Conservation (phyloP, 2,329 filamentous ascomycete genomes). For the Aspergillus pseudoviridinutans region DNA sequence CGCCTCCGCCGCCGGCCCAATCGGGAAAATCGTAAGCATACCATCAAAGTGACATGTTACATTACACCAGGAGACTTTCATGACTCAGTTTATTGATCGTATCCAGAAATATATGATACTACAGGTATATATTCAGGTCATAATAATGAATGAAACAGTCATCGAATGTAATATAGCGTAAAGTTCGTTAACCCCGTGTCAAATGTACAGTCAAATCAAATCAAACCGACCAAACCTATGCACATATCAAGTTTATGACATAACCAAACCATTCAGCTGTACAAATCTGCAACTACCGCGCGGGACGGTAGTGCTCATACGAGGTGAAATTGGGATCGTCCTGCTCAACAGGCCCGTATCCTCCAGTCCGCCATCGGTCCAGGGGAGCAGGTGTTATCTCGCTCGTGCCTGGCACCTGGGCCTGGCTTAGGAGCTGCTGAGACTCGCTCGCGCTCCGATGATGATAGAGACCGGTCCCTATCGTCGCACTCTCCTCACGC, state of each 20-base stretch:
- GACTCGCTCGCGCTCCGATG: conserved; percentile 39
- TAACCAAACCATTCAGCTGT: not conserved
- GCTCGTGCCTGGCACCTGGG: conserved; percentile 27
- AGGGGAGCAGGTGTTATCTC: conserved; percentile 18
- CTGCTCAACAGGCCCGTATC: conserved; percentile 37
- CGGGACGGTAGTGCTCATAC: conserved; percentile 32
- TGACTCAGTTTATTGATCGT: not conserved
- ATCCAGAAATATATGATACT: not conserved
- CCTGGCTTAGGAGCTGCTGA: conserved; percentile 32
- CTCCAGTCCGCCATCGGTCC: conserved; percentile 33
- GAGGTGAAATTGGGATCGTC: conserved; percentile 31
- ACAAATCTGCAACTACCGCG: conserved; percentile 12
- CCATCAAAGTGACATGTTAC: no score
- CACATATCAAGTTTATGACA: not conserved
- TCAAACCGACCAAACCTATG: not conserved
- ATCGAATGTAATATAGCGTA: not conserved
- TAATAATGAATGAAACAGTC: not conserved
- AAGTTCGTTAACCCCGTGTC: not conserved
- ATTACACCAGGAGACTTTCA: no score
- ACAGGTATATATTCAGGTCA: conserved; percentile 1
- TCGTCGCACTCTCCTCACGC: conserved; percentile 19
- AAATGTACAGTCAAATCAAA: not conserved
- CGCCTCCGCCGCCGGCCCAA: conserved; percentile 3
- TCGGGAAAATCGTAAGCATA: conserved; percentile 13
- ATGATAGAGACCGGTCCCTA: conserved; percentile 27